phyloP scores from a whole-genome alignment of 2,329 filamentous ascomycete species.

The Arthrobotrys megalospora region DNA sequence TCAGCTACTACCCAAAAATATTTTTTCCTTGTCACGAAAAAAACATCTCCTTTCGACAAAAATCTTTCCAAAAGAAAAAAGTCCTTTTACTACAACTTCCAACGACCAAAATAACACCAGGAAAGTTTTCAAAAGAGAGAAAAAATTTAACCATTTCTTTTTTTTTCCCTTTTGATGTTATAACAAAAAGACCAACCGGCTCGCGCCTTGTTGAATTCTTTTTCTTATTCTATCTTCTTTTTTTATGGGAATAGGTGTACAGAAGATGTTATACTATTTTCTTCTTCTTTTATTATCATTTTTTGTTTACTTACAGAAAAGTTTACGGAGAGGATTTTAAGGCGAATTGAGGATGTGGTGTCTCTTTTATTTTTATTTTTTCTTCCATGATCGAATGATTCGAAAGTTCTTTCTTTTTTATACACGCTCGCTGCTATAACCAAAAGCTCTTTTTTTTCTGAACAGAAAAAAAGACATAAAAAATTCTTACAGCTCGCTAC shows the following conservation, averaged over 20 bases:
- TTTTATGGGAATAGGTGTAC: slow-evolving; percentile 56
- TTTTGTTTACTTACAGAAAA: slow-evolving; percentile 48
- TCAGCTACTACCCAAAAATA: slow-evolving; percentile 26
- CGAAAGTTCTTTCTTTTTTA: slow-evolving; percentile 28
- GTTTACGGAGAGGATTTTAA: slow-evolving; percentile 47
- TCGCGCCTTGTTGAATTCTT: slow-evolving; percentile 52
- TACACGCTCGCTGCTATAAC: slow-evolving; percentile 36
- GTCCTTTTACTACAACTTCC: slow-evolving; percentile 30
- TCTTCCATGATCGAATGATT: slow-evolving; percentile 21
- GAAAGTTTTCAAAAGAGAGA: slow-evolving; percentile 53
- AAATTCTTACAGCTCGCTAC: slow-evolving; percentile 55
- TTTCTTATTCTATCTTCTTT: slow-evolving; percentile 31
- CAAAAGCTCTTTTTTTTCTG: slow-evolving; percentile 29
- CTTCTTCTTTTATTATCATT: background rate
- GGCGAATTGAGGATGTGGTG: slow-evolving; percentile 23
- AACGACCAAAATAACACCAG: slow-evolving; percentile 35
- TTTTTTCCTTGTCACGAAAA: slow-evolving; percentile 25
- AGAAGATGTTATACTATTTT: slow-evolving; percentile 61
- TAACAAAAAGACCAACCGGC: slow-evolving; percentile 54
- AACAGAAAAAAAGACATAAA: slow-evolving; percentile 37
- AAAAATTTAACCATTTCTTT: slow-evolving; percentile 33
- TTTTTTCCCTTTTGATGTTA: slow-evolving; percentile 38
- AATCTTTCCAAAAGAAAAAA: slow-evolving; percentile 52
- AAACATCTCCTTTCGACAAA: slow-evolving; percentile 32
- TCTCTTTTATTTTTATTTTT: slow-evolving; percentile 27